Base-by-base conservation (phyloP, 1,139 yeast species). In the Diutina neorugosa region DNA sequence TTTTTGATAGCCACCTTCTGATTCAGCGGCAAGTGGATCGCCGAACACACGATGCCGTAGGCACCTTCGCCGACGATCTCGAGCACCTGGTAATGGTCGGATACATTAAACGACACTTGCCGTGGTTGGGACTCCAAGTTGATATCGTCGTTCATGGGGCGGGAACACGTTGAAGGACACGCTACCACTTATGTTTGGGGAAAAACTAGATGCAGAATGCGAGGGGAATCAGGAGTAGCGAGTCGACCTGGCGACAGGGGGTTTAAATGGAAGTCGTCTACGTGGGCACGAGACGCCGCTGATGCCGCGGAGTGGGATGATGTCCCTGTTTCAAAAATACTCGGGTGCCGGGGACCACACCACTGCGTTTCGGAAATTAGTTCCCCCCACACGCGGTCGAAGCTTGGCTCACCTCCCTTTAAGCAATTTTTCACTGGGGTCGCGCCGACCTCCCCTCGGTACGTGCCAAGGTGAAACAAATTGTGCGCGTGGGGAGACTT, bases 1-100 rank as follows among this genome's bases (percentile, higher is more conserved):
- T 89, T 91, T 69, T 93, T 93, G 62, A 93, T 91, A 53, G 98
- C 98, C 19, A 94, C 98, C 61, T 84, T 84, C 59, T 88, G 94
- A 56, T 85, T 84, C 7, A 95, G 80, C 4, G 98, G 97, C 61
- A 81, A 80, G 68, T 93, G 96, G 18, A 85, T 70, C 0, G 98
- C 98, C 25, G 95, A 84, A 63, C 98, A 91, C 20, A 93, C 98
- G 16, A 93, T 81, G 4, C 98, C 98, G 63, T 93, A 93, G 1
- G 98, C 98, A n/a, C 98, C 98, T 66, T 91, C 97, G 6, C 98
- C 98, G 40, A 61, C 87, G 18, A 91, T 81, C 61, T 87, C 94
- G 48, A 83, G 73, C 52, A 91, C 82, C 65, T 88, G 89, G 66
- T 91, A 91, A 62, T 87, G 89, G 55, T 87, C 88, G 48, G 94